A percentile compares a stretch with the other conserved stretches of the same genome.
phyloP scores from a whole-genome alignment of 257 asterid species.

The Mitragyna speciosa region DNA sequence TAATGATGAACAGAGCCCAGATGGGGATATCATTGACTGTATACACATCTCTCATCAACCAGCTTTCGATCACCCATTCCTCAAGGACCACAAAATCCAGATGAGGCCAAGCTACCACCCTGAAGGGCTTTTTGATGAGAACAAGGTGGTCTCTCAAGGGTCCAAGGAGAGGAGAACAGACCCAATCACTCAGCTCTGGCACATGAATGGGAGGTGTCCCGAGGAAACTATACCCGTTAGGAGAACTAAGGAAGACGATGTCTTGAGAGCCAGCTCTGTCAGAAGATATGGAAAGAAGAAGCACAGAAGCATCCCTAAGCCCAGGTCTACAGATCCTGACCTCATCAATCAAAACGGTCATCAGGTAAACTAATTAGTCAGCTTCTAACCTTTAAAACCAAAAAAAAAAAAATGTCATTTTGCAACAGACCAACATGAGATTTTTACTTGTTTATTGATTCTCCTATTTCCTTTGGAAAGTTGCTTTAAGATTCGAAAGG shows the following conservation, averaged over 20 bases:
- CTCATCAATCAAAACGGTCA: constrained; percentile 71
- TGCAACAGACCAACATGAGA: too few species aligned
- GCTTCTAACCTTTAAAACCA: not conserved
- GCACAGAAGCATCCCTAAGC: constrained; percentile 57
- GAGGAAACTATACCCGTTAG: constrained; percentile 71
- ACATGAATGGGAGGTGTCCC: constrained; percentile 69
- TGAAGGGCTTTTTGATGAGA: constrained; percentile 60
- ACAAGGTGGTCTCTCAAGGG: constrained; percentile 37
- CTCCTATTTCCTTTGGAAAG: not conserved
- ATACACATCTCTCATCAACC: constrained; percentile 80
- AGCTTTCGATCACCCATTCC: constrained; percentile 90
- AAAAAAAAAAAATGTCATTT: too few species aligned
- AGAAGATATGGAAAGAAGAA: constrained; percentile 76
- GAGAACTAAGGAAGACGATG: constrained; percentile 76
- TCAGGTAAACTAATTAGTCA: constrained; percentile 47
- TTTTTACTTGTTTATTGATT: not conserved
- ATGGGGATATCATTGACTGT: constrained; percentile 88
- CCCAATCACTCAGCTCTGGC: constrained; percentile 76
- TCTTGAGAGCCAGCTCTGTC: constrained; percentile 78
- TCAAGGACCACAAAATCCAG: constrained; percentile 92
- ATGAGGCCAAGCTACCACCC: constrained; percentile 81
- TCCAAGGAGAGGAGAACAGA: constrained; percentile 39
- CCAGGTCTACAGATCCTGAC: constrained; percentile 74
- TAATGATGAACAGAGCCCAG: constrained; percentile 64
- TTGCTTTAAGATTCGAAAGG: not conserved